Conservation (phyloP, 73 alveolate species). For the Paramecium caudatum region DNA sequence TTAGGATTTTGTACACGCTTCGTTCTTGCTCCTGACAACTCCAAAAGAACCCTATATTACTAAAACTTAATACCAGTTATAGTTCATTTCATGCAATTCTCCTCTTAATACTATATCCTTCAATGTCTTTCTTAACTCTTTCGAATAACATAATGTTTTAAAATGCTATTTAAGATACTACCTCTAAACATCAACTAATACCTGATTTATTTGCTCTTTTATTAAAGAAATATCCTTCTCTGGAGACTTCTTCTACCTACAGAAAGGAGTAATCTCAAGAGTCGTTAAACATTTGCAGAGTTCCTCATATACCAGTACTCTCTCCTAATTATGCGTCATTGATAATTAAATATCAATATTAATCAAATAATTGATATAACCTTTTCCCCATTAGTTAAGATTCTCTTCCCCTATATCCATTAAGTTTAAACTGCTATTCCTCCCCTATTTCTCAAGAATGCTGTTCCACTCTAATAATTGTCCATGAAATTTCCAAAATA, state of each 20-base stretch:
- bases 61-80: neutral
- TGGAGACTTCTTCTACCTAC: neutral
- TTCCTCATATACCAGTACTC: constrained; percentile 7
- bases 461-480: neutral
- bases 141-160: constrained; percentile 15
- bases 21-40: constrained; percentile 63
- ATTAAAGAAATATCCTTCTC: constrained; percentile 34
- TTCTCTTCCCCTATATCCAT: no score
- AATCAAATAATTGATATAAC: no score
- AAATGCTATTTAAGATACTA: constrained; percentile 43
- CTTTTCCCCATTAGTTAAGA: no score
- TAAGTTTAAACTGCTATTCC: no score
- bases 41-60: constrained; percentile 28
- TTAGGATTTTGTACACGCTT: constrained; percentile 16
- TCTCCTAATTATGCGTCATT: constrained; percentile 4
- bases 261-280: neutral
- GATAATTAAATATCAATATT: neutral
- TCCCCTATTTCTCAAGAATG: neutral
- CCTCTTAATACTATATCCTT: constrained; percentile 17
- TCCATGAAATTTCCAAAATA: neutral
- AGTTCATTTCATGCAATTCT: constrained; percentile 66
- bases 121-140: neutral
- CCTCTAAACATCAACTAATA: neutral
- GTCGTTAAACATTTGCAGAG: neutral
- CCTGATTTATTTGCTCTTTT: neutral